These are phyloP conservation scores for Penicillium coprophilum DNA, from an alignment of 495 filamentous ascomycete genomes.

Conservation along the genomic window DNA sequence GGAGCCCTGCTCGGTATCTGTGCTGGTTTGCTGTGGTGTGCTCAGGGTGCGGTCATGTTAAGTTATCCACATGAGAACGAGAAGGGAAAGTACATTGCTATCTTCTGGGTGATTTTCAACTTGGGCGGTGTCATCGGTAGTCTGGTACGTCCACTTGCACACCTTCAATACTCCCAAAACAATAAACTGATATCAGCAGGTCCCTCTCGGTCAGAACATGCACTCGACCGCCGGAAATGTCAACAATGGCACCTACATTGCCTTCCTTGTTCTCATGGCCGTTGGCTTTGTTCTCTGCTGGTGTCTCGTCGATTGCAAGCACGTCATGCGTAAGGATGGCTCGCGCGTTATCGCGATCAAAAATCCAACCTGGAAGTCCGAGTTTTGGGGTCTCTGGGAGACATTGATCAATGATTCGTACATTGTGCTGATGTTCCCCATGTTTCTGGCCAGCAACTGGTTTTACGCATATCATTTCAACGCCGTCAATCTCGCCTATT, in stretches of 20 bases:
- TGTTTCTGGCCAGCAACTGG: constrained; percentile 64
- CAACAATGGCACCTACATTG: constrained; percentile 84
- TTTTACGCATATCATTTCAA: constrained; percentile 55
- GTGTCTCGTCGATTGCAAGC: constrained; percentile 70
- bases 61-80: constrained; percentile 77
- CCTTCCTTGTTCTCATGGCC: constrained; percentile 85
- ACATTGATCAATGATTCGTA: constrained; percentile 71
- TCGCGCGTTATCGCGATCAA: constrained; percentile 84
- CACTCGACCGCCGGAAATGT: constrained; percentile 60
- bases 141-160: constrained; percentile 50
- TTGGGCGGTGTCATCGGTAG: constrained; percentile 86
- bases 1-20: constrained; percentile 66
- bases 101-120: constrained; percentile 97
- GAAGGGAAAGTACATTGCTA: constrained; percentile 86
- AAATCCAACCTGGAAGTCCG: constrained; percentile 76
- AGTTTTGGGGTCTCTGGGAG: constrained; percentile 75
- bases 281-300: constrained; percentile 71
- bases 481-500: constrained; percentile 61
- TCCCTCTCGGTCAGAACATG: constrained; percentile 80
- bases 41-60: constrained; percentile 96
- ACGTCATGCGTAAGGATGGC: constrained; percentile 77
- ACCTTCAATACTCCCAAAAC: background rate
- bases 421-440: constrained; percentile 82
- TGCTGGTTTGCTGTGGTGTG: constrained; percentile 86
- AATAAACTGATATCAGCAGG: constrained; percentile 34